These are phyloP conservation scores for Metschnikowia lochheadii DNA, from an alignment of 805 yeast genomes.

Conservation along the genomic window DNA sequence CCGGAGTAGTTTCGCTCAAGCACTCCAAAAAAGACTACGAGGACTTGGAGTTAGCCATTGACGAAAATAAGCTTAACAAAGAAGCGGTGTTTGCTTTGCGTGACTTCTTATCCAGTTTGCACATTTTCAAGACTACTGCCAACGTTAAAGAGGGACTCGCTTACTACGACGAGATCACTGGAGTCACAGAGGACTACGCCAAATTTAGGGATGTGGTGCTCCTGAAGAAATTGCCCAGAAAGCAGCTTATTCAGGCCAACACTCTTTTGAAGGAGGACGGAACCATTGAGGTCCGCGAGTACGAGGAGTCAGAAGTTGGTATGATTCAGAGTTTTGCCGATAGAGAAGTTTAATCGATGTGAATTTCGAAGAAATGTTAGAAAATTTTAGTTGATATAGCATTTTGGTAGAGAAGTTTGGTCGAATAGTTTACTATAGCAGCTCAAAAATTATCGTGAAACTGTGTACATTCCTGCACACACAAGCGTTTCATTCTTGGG, in stretches of 20 bases:
- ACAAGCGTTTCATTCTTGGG: background rate
- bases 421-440: too few relatives aligned
- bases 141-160: constrained; percentile 60
- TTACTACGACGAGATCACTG: constrained; percentile 66
- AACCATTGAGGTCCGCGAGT: constrained; percentile 59
- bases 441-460: too few relatives aligned
- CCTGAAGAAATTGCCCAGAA: constrained; percentile 73
- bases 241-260: constrained; percentile 81
- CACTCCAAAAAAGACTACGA: constrained; percentile 45
- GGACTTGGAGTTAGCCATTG: constrained; percentile 59
- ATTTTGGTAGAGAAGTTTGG: too few relatives aligned
- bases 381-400: too few relatives aligned
- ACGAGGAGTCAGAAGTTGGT: constrained; percentile 68
- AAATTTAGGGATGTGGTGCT: constrained; percentile 65
- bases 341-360: constrained; percentile 24
- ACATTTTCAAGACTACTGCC: constrained; percentile 75
- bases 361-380: too few relatives aligned
- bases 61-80: constrained; percentile 57
- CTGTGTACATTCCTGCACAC: background rate
- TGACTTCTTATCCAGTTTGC: constrained; percentile 66
- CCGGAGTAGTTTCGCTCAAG: constrained; percentile 59
- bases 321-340: constrained; percentile 76
- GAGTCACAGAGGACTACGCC: constrained; percentile 59
- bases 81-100: constrained; percentile 73
- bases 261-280: constrained; percentile 45